A percentile compares a stretch with the other conserved stretches of the same genome.
Evolutionary conservation across 192 early-diverging fungal species (phyloP).

Genomic region (Geranomyces variabilis): DNA sequence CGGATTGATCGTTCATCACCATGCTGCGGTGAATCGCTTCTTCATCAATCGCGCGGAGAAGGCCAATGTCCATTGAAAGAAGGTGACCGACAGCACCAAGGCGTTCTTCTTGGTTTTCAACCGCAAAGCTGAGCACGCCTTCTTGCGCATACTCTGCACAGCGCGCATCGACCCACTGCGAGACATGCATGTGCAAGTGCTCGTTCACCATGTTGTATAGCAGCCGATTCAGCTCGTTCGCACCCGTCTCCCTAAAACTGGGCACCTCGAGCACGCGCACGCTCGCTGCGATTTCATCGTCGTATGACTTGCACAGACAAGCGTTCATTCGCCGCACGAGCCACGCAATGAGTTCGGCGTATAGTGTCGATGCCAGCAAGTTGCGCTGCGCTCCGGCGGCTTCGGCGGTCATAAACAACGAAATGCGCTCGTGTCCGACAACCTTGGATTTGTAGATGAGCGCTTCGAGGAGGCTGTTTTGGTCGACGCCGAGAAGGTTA

Average conservation of each 20-base stretch:
- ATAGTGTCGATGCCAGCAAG: conserved; percentile 74
- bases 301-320: conserved; percentile 70
- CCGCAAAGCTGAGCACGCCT: conserved; percentile 31
- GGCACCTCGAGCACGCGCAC: conserved; percentile 86
- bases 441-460: conserved; percentile 82
- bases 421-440: conserved; percentile 80
- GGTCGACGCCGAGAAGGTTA: conserved; percentile 78
- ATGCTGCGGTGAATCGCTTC: conserved; percentile 38
- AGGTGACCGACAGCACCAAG: conserved; percentile 10
- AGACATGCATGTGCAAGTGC: conserved; percentile 67
- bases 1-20: conserved; percentile 19
- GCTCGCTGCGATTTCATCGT: conserved; percentile 59
- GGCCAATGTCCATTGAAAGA: conserved; percentile 58
- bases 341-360: conserved; percentile 75
- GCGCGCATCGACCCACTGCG: conserved; percentile 18
- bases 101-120: conserved; percentile 18
- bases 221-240: conserved; percentile 73
- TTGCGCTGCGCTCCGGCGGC: conserved; percentile 76
- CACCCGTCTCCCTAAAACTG: conserved; percentile 65
- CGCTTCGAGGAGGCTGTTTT: conserved; percentile 70
- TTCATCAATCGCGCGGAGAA: conserved; percentile 76
- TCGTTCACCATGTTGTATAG: conserved; percentile 86
- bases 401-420: conserved; percentile 76
- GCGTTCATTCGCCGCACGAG: conserved; percentile 86
- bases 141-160: conserved; percentile 32